Conservation (phyloP, 805 yeast species). For the Clavispora carvajalis region DNA sequence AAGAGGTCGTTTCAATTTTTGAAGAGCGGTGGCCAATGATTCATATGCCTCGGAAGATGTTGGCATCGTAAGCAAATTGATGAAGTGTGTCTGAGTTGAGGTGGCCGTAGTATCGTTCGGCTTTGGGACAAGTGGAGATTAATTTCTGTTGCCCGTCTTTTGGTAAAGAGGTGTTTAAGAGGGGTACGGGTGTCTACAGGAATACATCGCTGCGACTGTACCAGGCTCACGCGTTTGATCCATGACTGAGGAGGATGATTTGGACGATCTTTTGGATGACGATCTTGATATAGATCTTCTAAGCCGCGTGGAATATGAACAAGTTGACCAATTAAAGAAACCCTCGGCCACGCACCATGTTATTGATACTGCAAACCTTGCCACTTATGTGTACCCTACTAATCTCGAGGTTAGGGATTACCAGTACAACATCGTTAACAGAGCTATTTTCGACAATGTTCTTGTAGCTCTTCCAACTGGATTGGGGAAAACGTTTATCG, state of each 20-base stretch:
- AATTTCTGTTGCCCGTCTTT: too few species aligned
- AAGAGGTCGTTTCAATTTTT: constrained; percentile 22
- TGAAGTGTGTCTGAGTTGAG: too few species aligned
- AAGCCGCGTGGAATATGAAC: background rate
- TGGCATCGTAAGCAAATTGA: too few species aligned
- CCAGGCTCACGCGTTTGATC: background rate
- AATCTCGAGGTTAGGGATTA: constrained; percentile 83
- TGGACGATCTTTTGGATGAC: constrained; percentile 12
- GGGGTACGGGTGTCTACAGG: background rate
- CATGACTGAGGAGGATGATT: background rate
- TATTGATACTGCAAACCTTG: constrained; percentile 6
- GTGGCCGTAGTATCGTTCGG: too few species aligned
- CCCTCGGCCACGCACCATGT: constrained; percentile 6
- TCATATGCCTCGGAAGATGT: constrained; percentile 20
- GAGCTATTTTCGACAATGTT: constrained; percentile 66
- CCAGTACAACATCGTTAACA: constrained; percentile 73
- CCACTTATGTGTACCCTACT: constrained; percentile 74
- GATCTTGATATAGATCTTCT: constrained; percentile 11
- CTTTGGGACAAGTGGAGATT: too few species aligned
- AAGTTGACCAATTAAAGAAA: background rate
- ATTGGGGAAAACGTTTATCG: constrained; percentile 93
- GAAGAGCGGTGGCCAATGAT: constrained; percentile 18
- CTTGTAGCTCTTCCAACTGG: constrained; percentile 96
- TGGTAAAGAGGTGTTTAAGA: background rate
- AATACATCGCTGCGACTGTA: background rate